These are phyloP conservation scores for Orbilia quercus DNA, from an alignment of 2,329 filamentous ascomycete species.

Conservation along the genomic window DNA sequence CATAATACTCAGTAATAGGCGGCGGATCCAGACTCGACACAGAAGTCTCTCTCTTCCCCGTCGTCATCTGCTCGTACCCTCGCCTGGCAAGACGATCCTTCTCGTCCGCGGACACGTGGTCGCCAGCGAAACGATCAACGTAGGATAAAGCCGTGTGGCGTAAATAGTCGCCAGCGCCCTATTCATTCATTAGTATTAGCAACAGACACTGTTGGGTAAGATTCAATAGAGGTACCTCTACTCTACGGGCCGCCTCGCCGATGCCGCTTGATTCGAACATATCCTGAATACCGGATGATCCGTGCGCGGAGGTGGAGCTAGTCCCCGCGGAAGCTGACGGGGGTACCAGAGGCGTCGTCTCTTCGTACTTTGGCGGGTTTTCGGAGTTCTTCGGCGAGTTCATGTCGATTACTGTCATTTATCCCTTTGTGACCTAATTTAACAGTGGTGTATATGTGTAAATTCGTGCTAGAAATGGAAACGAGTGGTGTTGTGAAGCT, in stretches of 20 bases:
- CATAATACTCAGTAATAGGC: conserved; percentile 20
- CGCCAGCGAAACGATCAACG: conserved; percentile 39
- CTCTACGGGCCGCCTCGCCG: conserved; percentile 9
- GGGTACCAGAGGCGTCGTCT: background rate
- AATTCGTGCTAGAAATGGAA: no score
- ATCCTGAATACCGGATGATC: background rate
- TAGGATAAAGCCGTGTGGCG: conserved; percentile 32
- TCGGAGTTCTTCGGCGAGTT: background rate
- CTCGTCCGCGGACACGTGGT: conserved; percentile 28
- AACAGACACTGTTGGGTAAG: background rate
- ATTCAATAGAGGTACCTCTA: conserved; percentile 14
- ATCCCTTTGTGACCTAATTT: no score
- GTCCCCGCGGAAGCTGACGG: background rate
- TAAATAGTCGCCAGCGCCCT: conserved; percentile 49
- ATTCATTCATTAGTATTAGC: background rate
- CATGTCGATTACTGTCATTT: background rate
- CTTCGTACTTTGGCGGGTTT: conserved; percentile 32
- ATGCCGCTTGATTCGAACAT: conserved; percentile 25
- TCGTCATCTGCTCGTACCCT: conserved; percentile 40
- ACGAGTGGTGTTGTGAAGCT: no score
- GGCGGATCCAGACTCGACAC: background rate
- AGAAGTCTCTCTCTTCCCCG: conserved; percentile 11
- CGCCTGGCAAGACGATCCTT: conserved; percentile 31
- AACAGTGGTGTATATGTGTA: no score
- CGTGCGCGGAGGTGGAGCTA: background rate